Evolutionary conservation across 2,329 filamentous ascomycete genomes (phyloP).

Genomic region (Tolypocladium ovalisporum): DNA sequence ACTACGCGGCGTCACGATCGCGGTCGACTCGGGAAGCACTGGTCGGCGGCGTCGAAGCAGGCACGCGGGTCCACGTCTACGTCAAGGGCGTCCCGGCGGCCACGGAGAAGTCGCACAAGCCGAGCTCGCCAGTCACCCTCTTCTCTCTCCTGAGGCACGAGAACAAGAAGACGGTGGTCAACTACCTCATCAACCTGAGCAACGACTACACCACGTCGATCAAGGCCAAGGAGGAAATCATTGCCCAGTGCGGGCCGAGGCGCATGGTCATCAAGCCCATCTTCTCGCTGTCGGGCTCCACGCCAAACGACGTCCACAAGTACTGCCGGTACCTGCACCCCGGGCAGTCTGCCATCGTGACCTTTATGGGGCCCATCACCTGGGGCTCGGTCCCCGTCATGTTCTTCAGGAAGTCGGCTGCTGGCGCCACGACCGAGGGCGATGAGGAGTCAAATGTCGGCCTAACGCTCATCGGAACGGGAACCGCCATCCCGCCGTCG

Average conservation of each 20-base stretch:
- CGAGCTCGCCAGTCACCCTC: constrained; percentile 51
- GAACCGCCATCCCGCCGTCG: constrained; percentile 71
- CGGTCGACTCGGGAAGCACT: constrained; percentile 70
- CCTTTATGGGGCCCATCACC: constrained; percentile 79
- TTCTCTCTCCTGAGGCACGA: constrained; percentile 90
- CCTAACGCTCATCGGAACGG: constrained; percentile 71
- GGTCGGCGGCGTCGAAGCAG: constrained; percentile 75
- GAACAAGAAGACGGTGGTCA: constrained; percentile 83
- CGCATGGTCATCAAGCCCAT: constrained; percentile 81
- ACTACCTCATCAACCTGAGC: constrained; percentile 80
- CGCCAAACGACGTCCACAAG: constrained; percentile 95
- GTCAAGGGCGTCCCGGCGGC: constrained; percentile 42
- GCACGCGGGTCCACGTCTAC: constrained; percentile 73
- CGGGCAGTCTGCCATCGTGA: constrained; percentile 78
- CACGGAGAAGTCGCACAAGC: constrained; percentile 34
- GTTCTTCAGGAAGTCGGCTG: constrained; percentile 61
- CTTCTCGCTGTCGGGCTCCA: constrained; percentile 81
- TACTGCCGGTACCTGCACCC: constrained; percentile 88
- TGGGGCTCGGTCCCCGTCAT: constrained; percentile 89
- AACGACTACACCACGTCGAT: constrained; percentile 66
- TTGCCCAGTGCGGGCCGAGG: constrained; percentile 83
- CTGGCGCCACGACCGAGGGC: constrained; percentile 30
- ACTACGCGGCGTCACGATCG: constrained; percentile 78
- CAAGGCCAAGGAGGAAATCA: constrained; percentile 84
- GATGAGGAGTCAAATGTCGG: constrained; percentile 33